phyloP scores from a whole-genome alignment of 176 grass and related monocot genomes.

The Neostapfia colusana region DNA sequence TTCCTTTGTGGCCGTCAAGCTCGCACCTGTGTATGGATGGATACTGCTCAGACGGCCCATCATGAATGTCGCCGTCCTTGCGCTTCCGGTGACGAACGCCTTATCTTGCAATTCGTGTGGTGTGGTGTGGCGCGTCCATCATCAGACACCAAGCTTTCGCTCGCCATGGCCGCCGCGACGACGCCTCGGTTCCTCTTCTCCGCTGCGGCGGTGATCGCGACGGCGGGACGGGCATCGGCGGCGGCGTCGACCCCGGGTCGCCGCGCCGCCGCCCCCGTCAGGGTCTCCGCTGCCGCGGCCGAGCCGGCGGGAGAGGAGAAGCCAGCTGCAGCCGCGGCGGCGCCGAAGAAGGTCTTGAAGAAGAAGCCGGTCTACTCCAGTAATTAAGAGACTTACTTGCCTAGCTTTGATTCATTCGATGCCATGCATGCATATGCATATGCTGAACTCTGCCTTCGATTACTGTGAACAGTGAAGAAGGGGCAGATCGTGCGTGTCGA shows the following conservation, averaged over 20 bases:
- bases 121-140: neutral
- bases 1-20: no score
- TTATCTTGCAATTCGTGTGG: slow-evolving; percentile 16
- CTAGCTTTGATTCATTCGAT: neutral
- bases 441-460: neutral
- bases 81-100: no score
- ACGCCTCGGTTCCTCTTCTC: slow-evolving; percentile 31
- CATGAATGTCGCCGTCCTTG: no score
- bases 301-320: slow-evolving; percentile 33
- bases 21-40: no score
- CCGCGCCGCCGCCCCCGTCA: neutral
- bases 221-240: neutral
- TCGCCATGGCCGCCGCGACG: slow-evolving; percentile 50
- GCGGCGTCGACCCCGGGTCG: neutral
- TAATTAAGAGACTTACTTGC: no score
- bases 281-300: slow-evolving; percentile 38
- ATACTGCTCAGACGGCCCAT: no score
- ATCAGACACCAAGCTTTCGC: neutral
- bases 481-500: slow-evolving; percentile 93
- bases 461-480: slow-evolving; percentile 71
- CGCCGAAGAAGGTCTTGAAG: slow-evolving; percentile 54
- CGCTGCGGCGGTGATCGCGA: neutral
- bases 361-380: slow-evolving; percentile 90
- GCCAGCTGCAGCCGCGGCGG: slow-evolving; percentile 1
- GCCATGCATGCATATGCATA: no score